A percentile compares a stretch with the other conserved stretches of the same genome.
Evolutionary conservation across 2,329 filamentous ascomycete species (phyloP).

Genomic region (Exophiala lecanii-corni): DNA sequence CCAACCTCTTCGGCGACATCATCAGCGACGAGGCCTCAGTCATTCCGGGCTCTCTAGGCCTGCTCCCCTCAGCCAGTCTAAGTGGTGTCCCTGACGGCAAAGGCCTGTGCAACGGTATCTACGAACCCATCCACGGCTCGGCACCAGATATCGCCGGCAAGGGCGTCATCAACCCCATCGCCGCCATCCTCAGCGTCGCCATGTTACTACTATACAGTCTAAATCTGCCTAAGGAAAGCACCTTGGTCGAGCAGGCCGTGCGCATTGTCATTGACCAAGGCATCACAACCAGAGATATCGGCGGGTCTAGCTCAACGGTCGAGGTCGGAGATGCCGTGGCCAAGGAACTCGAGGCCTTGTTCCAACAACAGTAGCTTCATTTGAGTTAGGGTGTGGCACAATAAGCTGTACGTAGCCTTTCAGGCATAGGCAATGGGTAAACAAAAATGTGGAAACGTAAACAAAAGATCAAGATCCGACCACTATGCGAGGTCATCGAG

Average conservation of each 20-base stretch:
- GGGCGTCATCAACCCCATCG: conserved; percentile 87
- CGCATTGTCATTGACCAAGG: conserved; percentile 73
- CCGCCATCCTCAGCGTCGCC: conserved; percentile 83
- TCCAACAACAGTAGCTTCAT: conserved; percentile 43
- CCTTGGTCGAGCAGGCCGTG: conserved; percentile 76
- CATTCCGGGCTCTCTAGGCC: conserved; percentile 83
- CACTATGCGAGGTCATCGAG: no score
- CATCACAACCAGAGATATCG: conserved; percentile 77
- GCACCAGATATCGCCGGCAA: conserved; percentile 91
- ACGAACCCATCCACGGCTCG: conserved; percentile 94
- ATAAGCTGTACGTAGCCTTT: no score
- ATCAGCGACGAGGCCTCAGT: conserved; percentile 93
- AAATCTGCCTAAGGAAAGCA: conserved; percentile 69
- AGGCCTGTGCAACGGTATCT: conserved; percentile 72
- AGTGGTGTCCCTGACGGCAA: conserved; percentile 75
- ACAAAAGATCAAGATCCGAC: no score
- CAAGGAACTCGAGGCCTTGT: conserved; percentile 65
- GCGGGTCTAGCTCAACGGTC: conserved; percentile 66
- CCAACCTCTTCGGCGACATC: conserved; percentile 94
- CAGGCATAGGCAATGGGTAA: no score
- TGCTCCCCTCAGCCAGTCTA: conserved; percentile 83
- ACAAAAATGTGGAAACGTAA: no score
- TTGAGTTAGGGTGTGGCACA: no score
- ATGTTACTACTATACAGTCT: conserved; percentile 97
- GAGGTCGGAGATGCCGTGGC: conserved; percentile 82